These are phyloP conservation scores for Hypoxylon sp. DNA, from an alignment of 2,329 filamentous ascomycete species.

Conservation along the genomic window DNA sequence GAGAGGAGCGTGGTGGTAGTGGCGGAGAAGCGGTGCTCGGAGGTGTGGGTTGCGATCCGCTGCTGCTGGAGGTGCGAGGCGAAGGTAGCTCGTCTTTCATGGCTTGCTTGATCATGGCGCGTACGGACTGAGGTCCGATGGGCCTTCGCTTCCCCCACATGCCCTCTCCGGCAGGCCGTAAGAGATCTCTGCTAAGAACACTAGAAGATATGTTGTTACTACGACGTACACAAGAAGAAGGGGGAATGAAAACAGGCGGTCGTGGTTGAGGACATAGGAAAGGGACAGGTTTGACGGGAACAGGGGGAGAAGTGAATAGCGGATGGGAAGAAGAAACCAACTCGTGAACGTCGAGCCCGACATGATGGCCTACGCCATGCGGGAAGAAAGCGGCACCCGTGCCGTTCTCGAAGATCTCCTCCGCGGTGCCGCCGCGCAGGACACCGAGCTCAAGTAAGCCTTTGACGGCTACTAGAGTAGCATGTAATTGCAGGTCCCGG, in stretches of 20 bases:
- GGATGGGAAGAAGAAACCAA: constrained; percentile 36
- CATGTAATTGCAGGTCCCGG: constrained; percentile 78
- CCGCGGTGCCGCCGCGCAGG: constrained; percentile 70
- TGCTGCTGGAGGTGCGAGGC: constrained; percentile 15
- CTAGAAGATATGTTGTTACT: constrained; percentile 36
- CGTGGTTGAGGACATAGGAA: constrained; percentile 20
- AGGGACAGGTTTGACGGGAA: constrained; percentile 27
- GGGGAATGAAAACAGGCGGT: not conserved
- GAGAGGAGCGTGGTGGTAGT: constrained; percentile 21
- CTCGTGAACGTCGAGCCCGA: constrained; percentile 76
- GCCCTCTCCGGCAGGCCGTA: constrained; percentile 49
- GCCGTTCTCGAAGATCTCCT: constrained; percentile 66
- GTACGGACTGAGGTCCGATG: constrained; percentile 50
- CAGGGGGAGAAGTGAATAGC: constrained; percentile 14
- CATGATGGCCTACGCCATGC: constrained; percentile 74
- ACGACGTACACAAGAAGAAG: constrained; percentile 16
- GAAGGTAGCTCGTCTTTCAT: constrained; percentile 18
- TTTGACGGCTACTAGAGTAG: constrained; percentile 77
- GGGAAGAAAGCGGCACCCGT: constrained; percentile 74
- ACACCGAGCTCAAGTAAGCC: constrained; percentile 81
- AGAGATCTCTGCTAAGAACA: constrained; percentile 51
- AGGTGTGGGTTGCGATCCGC: constrained; percentile 5
- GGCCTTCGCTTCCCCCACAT: constrained; percentile 53
- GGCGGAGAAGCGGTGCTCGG: constrained; percentile 17
- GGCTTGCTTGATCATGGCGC: constrained; percentile 51